Evolutionary conservation across 108 stramenopile genomes (phyloP).

Genomic region (Cylindrotheca closterium): DNA sequence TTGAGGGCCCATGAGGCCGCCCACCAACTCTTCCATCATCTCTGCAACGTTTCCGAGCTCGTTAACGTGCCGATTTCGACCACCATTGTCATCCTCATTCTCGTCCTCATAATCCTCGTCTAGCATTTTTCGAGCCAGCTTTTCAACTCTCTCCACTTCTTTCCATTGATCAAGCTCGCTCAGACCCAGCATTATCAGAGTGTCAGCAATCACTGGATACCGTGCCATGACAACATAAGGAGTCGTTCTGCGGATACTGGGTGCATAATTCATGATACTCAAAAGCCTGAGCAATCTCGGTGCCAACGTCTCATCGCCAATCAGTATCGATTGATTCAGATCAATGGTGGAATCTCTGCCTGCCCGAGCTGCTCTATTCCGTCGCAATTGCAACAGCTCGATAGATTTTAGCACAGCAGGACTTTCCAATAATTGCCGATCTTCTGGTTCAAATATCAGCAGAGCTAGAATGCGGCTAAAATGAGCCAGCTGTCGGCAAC

Average conservation of each 20-base stretch:
- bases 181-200: conserved; percentile 56
- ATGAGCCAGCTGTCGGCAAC: conserved; percentile 77
- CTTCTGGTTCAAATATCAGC: conserved; percentile 88
- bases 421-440: conserved; percentile 78
- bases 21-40: conserved; percentile 51
- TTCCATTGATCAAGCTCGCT: conserved; percentile 55
- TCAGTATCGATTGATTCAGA: conserved; percentile 75
- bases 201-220: conserved; percentile 59
- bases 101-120: neutral
- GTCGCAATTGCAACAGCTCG: conserved; percentile 73
- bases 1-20: conserved; percentile 10
- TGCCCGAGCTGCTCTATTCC: conserved; percentile 69
- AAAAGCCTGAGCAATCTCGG: conserved; percentile 62
- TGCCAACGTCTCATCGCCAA: conserved; percentile 60
- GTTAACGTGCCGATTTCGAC: conserved; percentile 13
- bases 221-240: conserved; percentile 66
- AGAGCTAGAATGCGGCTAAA: conserved; percentile 86
- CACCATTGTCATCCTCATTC: neutral
- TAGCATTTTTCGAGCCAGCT: conserved; percentile 35
- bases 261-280: conserved; percentile 77
- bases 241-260: conserved; percentile 41
- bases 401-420: conserved; percentile 69
- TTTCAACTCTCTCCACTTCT: conserved; percentile 44
- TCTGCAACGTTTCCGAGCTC: conserved; percentile 51
- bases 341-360: conserved; percentile 72